Base-by-base conservation (phyloP, 495 filamentous ascomycete genomes). In the Cercophora sp. region DNA sequence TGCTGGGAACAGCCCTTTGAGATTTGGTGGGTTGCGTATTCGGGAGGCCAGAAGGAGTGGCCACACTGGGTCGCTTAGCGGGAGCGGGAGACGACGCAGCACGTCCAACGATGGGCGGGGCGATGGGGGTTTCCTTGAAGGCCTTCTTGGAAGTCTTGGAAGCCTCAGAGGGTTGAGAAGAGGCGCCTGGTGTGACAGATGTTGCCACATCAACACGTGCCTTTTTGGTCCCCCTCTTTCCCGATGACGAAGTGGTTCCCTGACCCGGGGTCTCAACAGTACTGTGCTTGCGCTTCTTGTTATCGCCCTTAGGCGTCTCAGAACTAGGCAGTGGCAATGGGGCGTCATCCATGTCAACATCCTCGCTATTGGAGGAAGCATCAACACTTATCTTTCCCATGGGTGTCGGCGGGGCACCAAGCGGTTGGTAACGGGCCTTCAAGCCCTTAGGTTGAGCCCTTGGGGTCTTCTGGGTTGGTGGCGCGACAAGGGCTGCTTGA, bases 261-360 rank as follows among this genome's bases (percentile, higher is more conserved):
- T 52, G 52, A 24, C 60, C 56, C 0, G 66, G 59, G 19, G 54
- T 65, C 5, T 70, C 41, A 1, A 69, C 69, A 0, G 63, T 59
- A 9, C 60, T 69, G 5, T 63, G 63, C 47, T 75, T 72, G 45
- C 78, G 76, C 60, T 80, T 81, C 52, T 66, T 70, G n/a, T 58
- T 51, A 8, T 31, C 52, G 23, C 61, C 50, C 13, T 60, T 61
- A 36, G 59, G 59, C 6, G 65, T 59, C 16, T 48, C 34, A 20
- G 51, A 32, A 8, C 41, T 29, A 10, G 29, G 11, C 13, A 55
- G 16, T 8, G 51, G 29, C 19, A 56, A 15, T 16, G 54, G 61
- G 3, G 58, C 56, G 27, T 58, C 54, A 4, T 16, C 34, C 64
- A 70, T 67, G 29, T 71, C 68, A 5, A 67, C 55, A 27, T 71